phyloP scores from a whole-genome alignment of 805 yeast species.

The Suhomyces prunicola region DNA sequence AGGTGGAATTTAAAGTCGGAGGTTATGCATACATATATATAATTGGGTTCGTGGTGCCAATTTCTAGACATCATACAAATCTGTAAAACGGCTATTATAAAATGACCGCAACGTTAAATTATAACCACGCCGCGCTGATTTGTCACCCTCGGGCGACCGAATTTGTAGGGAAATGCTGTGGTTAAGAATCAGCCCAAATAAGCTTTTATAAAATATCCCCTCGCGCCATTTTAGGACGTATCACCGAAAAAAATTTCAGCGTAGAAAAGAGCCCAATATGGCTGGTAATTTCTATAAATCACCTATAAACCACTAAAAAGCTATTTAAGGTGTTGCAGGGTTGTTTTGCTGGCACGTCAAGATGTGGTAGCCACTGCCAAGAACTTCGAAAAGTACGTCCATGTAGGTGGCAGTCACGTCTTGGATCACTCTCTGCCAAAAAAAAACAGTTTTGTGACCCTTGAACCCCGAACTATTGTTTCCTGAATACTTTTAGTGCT shows the following conservation, averaged over 20 bases:
- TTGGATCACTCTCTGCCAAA: not conserved
- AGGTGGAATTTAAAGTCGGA: not conserved
- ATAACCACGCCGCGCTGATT: not conserved
- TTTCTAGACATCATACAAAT: not conserved
- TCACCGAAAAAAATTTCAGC: not conserved
- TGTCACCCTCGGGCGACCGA: not conserved
- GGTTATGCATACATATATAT: not conserved
- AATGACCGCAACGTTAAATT: not conserved
- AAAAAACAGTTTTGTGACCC: not conserved
- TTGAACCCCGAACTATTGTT: not conserved
- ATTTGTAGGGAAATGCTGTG: not conserved
- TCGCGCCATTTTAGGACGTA: not conserved
- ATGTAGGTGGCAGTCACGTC: not conserved
- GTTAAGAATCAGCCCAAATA: not conserved
- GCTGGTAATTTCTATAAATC: not conserved
- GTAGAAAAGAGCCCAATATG: not conserved
- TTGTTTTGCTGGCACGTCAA: not conserved
- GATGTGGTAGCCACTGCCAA: not conserved
- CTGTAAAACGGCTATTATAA: not conserved
- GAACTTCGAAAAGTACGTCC: not conserved
- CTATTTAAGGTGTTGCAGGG: not conserved
- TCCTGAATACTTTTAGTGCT: not conserved
- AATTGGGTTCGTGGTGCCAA: not conserved
- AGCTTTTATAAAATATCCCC: not conserved
- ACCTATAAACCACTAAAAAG: not conserved